Conservation (phyloP, 164 flowering plant genomes). For the Cinnamomum chago region DNA sequence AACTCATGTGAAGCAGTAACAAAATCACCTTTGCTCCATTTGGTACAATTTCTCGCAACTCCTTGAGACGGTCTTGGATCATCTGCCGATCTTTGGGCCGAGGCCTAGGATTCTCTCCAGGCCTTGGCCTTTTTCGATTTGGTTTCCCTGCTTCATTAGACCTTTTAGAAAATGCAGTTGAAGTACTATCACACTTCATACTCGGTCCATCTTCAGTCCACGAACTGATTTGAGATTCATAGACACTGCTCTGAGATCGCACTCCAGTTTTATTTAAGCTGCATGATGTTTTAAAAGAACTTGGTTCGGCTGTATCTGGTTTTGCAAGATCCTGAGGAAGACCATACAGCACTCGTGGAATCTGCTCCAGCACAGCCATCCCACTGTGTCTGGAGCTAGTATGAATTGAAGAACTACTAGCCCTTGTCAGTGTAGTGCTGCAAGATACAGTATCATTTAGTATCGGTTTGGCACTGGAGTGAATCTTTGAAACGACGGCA, state of each 20-base stretch:
- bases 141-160: slow-evolving; percentile 40
- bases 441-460: slow-evolving; percentile 57
- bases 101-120: slow-evolving; percentile 94
- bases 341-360: slow-evolving; percentile 23
- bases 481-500: slow-evolving; percentile 72
- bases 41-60: slow-evolving; percentile 91
- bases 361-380: slow-evolving; percentile 24
- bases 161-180: slow-evolving; percentile 25
- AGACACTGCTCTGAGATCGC: slow-evolving; percentile 17
- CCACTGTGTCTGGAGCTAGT: slow-evolving; percentile 32
- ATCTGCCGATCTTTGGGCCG: slow-evolving; percentile 99
- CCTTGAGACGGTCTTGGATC: slow-evolving; percentile 97
- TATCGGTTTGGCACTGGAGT: slow-evolving; percentile 38
- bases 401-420: slow-evolving; percentile 36
- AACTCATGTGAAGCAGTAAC: slow-evolving; percentile 2
- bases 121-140: slow-evolving; percentile 78
- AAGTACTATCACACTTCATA: slow-evolving; percentile 28
- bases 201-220: slow-evolving; percentile 58
- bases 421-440: slow-evolving; percentile 24
- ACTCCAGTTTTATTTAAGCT: background rate
- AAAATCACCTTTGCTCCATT: slow-evolving; percentile 79
- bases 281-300: slow-evolving; percentile 15
- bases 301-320: slow-evolving; percentile 13
- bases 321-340: slow-evolving; percentile 24
- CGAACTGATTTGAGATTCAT: slow-evolving; percentile 38